Evolutionary conservation across 2,329 filamentous ascomycete species (phyloP), one percentile per base, ranked within the genome.

Genomic region (Stemphylium beticola): DNA sequence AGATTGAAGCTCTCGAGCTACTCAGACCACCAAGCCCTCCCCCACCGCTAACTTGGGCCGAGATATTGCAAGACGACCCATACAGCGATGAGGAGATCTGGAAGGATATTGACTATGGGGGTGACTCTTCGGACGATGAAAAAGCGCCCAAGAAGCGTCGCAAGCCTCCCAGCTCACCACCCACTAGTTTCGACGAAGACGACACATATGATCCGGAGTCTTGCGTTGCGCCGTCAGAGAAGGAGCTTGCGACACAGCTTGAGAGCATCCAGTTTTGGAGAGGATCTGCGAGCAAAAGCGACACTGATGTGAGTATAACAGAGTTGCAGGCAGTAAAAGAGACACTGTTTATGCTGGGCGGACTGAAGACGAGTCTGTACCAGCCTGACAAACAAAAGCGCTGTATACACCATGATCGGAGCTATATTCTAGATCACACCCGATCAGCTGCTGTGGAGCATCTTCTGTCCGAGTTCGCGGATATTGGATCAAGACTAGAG

Each of bases 301-400:
- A 57, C 20, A 42, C 37, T 14, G 71, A 54, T 24, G 45, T 60
- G 3, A 64, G 69, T 14, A 78, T 93, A 5, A 85, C 89, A 0
- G 93, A 96, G 70, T 78, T 90, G 1, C 87, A 93, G 60, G 79
- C 87, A 10, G 78, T 93, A 22, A 85, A 92, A 42, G 92, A 98
- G 68, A 84, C 86, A 0, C 79, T 97, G 0, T 93, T 91, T 66
- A 96, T 97, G 91, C 82, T 98, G 0, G 85, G 86, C 49, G 93
- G 93, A 0, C 78, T 95, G 4, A 83, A 87, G 5, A 93, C 90
- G 2, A 88, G 86, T 1, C 69, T 96, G 1, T 96, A 93, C 65
- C 51, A 62, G 9, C 59, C 67, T 61, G 73, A 78, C 62, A 69
- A 48, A 29, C 51, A 60, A 22, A 64, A 61, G 7, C 67, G 59